Conservation (phyloP, 1,284 basidiomycete species). For the Trametes polyzona region DNA sequence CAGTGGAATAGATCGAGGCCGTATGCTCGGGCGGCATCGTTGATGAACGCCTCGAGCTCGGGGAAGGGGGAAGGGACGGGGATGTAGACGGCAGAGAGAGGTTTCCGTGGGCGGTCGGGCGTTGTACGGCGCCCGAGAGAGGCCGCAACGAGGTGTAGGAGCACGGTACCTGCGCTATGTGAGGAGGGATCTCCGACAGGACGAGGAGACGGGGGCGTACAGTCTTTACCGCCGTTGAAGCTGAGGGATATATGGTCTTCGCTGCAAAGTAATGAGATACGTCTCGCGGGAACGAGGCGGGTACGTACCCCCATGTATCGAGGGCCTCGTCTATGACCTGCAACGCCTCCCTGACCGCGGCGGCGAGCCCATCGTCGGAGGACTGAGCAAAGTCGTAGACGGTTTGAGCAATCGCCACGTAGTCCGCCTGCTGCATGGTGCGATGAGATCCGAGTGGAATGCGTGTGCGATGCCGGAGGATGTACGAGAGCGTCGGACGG, state of each 20-base stretch:
- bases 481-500: neutral
- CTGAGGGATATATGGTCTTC: constrained; percentile 79
- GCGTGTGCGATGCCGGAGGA: neutral
- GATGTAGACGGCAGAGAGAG: constrained; percentile 86
- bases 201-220: constrained; percentile 52
- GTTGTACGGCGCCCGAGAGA: constrained; percentile 55
- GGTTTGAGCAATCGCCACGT: constrained; percentile 48
- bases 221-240: constrained; percentile 99
- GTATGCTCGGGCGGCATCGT: constrained; percentile 67
- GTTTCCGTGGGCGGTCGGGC: constrained; percentile 41
- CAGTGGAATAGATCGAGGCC: constrained; percentile 79
- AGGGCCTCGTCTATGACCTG: constrained; percentile 78
- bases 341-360: constrained; percentile 74
- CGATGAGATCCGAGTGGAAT: neutral
- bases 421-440: constrained; percentile 29
- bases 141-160: constrained; percentile 88
- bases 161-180: constrained; percentile 77
- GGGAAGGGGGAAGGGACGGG: constrained; percentile 89
- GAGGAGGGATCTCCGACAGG: neutral
- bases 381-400: constrained; percentile 63
- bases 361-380: constrained; percentile 50
- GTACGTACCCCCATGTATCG: constrained; percentile 75
- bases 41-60: constrained; percentile 85
- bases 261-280: constrained; percentile 38
- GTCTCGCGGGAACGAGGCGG: constrained; percentile 11